Conservation (phyloP, 176 grass and related monocot genomes). For the Carex kokanica region DNA sequence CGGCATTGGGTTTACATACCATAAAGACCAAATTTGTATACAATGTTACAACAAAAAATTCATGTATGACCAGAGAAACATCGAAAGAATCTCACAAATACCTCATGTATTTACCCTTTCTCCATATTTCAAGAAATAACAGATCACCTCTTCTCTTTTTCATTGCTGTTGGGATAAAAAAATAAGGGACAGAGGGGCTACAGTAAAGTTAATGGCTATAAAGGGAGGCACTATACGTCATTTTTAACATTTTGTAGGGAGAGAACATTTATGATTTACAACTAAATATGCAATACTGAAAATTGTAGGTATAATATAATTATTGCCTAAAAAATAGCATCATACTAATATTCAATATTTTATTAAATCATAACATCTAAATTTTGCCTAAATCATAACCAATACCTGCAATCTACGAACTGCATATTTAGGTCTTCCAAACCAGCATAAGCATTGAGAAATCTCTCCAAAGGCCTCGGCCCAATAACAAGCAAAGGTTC, state of each 20-base stretch:
- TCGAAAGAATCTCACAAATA: not conserved
- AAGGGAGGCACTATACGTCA: not conserved
- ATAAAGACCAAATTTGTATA: not conserved
- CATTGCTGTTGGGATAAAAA: not conserved
- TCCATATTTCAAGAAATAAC: not conserved
- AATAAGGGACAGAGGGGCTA: not conserved
- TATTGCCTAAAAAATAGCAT: not conserved
- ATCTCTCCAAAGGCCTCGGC: slow-evolving; percentile 83
- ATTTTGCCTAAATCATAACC: not conserved
- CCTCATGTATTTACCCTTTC: not conserved
- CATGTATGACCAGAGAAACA: not conserved
- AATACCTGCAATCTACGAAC: slow-evolving; percentile 82
- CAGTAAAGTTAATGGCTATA: not conserved
- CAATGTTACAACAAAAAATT: not conserved
- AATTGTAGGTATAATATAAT: not conserved
- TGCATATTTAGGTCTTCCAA: slow-evolving; percentile 96
- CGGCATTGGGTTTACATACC: not conserved
- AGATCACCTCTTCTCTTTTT: not conserved
- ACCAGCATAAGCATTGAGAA: slow-evolving; percentile 82
- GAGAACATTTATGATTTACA: not conserved
- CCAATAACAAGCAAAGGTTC: slow-evolving; percentile 85
- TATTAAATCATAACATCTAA: not conserved
- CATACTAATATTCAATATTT: not conserved
- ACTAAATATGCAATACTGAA: not conserved
- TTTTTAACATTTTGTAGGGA: not conserved